Conservation (phyloP, 2,329 filamentous ascomycete species). For the Aspergillus novofumigatus region DNA sequence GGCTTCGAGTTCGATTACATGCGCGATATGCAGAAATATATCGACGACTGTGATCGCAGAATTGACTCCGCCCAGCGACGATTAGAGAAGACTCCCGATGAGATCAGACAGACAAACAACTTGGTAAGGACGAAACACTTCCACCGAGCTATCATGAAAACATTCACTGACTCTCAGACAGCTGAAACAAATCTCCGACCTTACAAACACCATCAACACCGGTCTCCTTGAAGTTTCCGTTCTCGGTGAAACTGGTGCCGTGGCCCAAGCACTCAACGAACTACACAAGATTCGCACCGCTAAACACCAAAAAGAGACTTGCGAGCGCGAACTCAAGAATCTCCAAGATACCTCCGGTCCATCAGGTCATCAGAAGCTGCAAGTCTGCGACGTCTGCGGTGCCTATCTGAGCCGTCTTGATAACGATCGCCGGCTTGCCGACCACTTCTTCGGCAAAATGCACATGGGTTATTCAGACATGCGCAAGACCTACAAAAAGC, state of each 20-base stretch:
- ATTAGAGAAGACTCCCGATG: constrained; percentile 94
- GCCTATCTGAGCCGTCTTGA: constrained; percentile 89
- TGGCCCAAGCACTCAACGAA: constrained; percentile 79
- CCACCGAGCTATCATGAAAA: not conserved
- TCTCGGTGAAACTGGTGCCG: constrained; percentile 74
- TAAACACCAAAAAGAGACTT: constrained; percentile 74
- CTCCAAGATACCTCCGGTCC: constrained; percentile 89
- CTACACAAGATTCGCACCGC: constrained; percentile 80
- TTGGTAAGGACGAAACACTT: constrained; percentile 48
- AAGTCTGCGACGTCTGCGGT: constrained; percentile 97
- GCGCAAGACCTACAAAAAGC: constrained; percentile 85
- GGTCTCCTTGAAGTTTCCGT: constrained; percentile 83
- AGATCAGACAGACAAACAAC: constrained; percentile 91
- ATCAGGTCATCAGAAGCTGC: constrained; percentile 92
- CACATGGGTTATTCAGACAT: constrained; percentile 97
- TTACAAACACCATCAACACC: constrained; percentile 71
- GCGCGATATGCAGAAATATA: constrained; percentile 92
- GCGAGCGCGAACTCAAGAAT: constrained; percentile 82
- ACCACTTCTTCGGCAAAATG: constrained; percentile 99
- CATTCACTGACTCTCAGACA: constrained; percentile 19
- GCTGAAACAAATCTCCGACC: constrained; percentile 80
- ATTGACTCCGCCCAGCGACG: constrained; percentile 87
- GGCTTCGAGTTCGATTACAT: constrained; percentile 97
- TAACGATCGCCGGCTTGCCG: constrained; percentile 87
- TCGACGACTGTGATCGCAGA: constrained; percentile 90